Evolutionary conservation across 2,329 filamentous ascomycete genomes (phyloP).

Genomic region (Sarocladium oryzae): DNA sequence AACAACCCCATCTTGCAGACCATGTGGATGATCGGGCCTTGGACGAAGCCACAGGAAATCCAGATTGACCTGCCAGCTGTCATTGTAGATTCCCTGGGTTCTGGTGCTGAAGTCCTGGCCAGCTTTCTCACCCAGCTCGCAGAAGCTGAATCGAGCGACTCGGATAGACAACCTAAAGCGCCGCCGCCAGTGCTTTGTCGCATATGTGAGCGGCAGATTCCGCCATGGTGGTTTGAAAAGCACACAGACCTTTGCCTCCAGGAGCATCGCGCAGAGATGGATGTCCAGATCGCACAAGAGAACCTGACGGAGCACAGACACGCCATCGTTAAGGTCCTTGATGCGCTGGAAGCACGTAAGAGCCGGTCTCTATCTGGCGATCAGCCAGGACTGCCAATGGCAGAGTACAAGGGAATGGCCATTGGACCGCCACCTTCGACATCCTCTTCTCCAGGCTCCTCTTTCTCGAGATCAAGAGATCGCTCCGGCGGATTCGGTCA

Average conservation of each 20-base stretch:
- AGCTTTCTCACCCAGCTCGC: conserved; percentile 87
- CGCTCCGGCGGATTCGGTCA: conserved; percentile 75
- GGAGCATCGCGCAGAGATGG: conserved; percentile 95
- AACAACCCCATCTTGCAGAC: conserved; percentile 50
- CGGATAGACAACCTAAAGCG: conserved; percentile 57
- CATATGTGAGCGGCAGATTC: conserved; percentile 95
- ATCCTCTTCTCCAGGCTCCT: conserved; percentile 64
- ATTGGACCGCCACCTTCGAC: conserved; percentile 73
- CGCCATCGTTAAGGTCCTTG: conserved; percentile 88
- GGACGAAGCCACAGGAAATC: conserved; percentile 80
- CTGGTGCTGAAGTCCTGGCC: conserved; percentile 89
- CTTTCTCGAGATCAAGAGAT: conserved; percentile 65
- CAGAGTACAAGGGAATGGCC: conserved; percentile 81
- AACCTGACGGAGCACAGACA: conserved; percentile 87
- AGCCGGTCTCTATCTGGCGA: conserved; percentile 57
- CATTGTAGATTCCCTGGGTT: conserved; percentile 87
- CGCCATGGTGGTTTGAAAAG: conserved; percentile 99
- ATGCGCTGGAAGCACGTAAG: conserved; percentile 77
- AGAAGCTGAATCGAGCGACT: conserved; percentile 72
- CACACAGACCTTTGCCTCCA: conserved; percentile 94
- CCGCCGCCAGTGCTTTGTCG: conserved; percentile 88
- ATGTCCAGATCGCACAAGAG: conserved; percentile 93
- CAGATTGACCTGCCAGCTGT: conserved; percentile 88
- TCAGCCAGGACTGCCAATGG: conserved; percentile 41
- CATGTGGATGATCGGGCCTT: conserved; percentile 99